Evolutionary conservation across 169 alveolate genomes (phyloP), one percentile per base, ranked within the genome.

Genomic region (Plasmodium relictum): DNA sequence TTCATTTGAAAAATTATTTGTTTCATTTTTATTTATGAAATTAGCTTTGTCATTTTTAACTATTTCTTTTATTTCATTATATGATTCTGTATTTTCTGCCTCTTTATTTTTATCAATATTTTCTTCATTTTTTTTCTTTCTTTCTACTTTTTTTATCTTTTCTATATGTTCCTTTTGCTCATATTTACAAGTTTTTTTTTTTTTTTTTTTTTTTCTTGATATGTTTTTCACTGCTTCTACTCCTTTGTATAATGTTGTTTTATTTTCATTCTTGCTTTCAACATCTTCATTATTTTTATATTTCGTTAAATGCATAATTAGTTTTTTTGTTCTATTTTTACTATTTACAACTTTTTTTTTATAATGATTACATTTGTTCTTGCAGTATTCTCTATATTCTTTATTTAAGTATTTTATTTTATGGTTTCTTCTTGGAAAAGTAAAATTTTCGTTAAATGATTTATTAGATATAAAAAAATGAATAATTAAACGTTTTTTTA

Each of bases 391-490:
- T 4, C 16, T 18, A 18, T 52, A 18, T 58, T 54, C 56, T 14
- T 7, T 58, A 54, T 41, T 59, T 10, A 18, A 20, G 52, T 74
- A 61, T 9, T 50, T 39, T 45, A 62, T 45, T 44, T 10, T 22
- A 42, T 26, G 14, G 8, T 31, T 44, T 41, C 65, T 41, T 18
- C 62, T 74, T 50, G 20, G 61, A 37, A 26, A 59, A 50, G 14
- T 39, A 18, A 9, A 68, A 16, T 39, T n/a, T 42, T 68, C 16
- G 12, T 12, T 39, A 39, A 45, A 26, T 7, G 20, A 10, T 20
- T 22, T 52, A 62, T 63, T 62, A 39, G 50, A 59, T 62, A 74
- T 6, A 39, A 74, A 74, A 41, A 37, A 45, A 22, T 16, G 61
- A 18, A 70, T 18, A 39, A 31, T 31, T 3, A 24, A 22, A 5